These are phyloP conservation scores for Chlorella sp. DNA, from an alignment of 139 green algal species.

Conservation along the genomic window DNA sequence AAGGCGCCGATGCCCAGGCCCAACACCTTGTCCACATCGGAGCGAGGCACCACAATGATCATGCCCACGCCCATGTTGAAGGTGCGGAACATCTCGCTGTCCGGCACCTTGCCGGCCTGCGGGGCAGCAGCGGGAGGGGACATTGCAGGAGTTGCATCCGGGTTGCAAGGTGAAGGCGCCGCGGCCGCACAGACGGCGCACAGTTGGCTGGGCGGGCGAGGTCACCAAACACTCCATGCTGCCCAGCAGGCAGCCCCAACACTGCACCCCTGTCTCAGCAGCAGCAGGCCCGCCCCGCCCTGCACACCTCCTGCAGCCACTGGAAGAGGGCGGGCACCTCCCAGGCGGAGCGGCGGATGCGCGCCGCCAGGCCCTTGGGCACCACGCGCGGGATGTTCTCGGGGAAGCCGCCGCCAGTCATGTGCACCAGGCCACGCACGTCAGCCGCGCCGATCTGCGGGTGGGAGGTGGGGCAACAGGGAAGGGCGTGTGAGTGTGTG, in stretches of 20 bases:
- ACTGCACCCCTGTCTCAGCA: neutral
- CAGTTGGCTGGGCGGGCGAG: too few relatives aligned
- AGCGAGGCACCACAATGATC: slow-evolving; percentile 78
- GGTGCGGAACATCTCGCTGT: slow-evolving; percentile 94
- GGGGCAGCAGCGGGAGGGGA: neutral
- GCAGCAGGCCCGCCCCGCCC: neutral
- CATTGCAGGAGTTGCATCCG: too few relatives aligned
- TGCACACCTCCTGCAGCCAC: slow-evolving; percentile 76
- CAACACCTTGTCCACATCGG: slow-evolving; percentile 56
- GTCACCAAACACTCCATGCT: neutral
- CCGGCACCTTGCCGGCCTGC: slow-evolving; percentile 77
- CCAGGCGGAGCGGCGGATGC: slow-evolving; percentile 75
- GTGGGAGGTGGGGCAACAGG: neutral
- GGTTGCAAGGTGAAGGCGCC: neutral
- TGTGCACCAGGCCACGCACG: slow-evolving; percentile 90
- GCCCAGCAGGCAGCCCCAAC: neutral
- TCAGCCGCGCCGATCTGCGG: neutral
- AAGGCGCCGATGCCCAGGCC: slow-evolving; percentile 32
- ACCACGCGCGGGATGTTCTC: slow-evolving; percentile 98
- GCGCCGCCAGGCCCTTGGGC: slow-evolving; percentile 81
- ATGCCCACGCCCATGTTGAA: slow-evolving; percentile 99
- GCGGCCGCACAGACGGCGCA: too few relatives aligned
- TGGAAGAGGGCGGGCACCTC: slow-evolving; percentile 71
- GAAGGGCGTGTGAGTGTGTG: neutral
- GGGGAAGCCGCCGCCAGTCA: slow-evolving; percentile 97